phyloP scores from a whole-genome alignment of 2,329 filamentous ascomycete species.

The Saccharata proteae region DNA sequence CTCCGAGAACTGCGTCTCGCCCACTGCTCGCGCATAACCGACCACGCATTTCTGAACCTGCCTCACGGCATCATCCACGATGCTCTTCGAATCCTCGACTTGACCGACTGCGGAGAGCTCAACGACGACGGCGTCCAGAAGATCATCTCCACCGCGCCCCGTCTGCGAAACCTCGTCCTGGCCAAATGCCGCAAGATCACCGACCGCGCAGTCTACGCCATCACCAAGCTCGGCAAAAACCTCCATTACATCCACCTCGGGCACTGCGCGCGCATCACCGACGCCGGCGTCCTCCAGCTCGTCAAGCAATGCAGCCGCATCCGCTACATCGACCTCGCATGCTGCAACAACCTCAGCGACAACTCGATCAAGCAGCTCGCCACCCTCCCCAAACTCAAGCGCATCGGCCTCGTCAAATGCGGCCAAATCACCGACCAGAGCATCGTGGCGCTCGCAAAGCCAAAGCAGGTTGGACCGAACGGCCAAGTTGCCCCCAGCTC shows the following conservation, averaged over 20 bases:
- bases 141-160: slow-evolving; percentile 76
- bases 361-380: slow-evolving; percentile 74
- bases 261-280: slow-evolving; percentile 84
- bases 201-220: slow-evolving; percentile 74
- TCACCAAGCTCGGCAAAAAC: slow-evolving; percentile 85
- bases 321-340: slow-evolving; percentile 94
- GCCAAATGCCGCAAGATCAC: slow-evolving; percentile 92
- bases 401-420: slow-evolving; percentile 93
- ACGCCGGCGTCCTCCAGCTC: slow-evolving; percentile 72
- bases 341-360: slow-evolving; percentile 81
- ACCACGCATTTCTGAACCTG: slow-evolving; percentile 74
- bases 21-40: slow-evolving; percentile 72
- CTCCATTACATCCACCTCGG: slow-evolving; percentile 93
- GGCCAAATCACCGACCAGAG: slow-evolving; percentile 79
- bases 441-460: slow-evolving; percentile 70
- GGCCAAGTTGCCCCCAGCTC: slow-evolving; percentile 50
- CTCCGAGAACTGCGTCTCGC: slow-evolving; percentile 85
- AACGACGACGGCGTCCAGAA: slow-evolving; percentile 79
- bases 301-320: slow-evolving; percentile 85
- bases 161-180: slow-evolving; percentile 82
- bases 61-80: slow-evolving; percentile 62
- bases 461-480: slow-evolving; percentile 42
- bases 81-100: slow-evolving; percentile 80
- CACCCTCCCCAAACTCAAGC: slow-evolving; percentile 78
- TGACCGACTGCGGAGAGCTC: slow-evolving; percentile 76